phyloP scores from a whole-genome alignment of 805 yeast genomes.

The Grigorovia transvaalensis region DNA sequence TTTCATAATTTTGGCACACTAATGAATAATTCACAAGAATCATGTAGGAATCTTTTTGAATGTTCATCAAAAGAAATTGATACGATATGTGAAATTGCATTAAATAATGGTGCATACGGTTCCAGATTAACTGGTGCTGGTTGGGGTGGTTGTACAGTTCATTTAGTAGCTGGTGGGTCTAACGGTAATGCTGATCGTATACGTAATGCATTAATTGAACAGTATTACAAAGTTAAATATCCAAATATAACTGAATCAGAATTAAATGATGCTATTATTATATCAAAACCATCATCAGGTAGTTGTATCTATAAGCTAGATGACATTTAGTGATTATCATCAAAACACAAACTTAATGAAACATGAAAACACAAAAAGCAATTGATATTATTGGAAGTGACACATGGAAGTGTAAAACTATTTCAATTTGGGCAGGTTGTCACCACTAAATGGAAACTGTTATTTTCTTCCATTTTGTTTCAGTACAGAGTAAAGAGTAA shows the following conservation, averaged over 20 bases:
- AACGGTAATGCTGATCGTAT: constrained; percentile 24
- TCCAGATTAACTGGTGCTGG: constrained; percentile 75
- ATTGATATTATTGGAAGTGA: too few species aligned
- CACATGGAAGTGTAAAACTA: too few species aligned
- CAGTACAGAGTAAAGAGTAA: too few species aligned
- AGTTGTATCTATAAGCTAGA: constrained; percentile 23
- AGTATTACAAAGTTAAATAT: constrained; percentile 40
- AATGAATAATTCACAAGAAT: constrained; percentile 50
- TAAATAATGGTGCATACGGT: constrained; percentile 49
- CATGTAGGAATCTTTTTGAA: constrained; percentile 39
- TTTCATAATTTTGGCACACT: constrained; percentile 39
- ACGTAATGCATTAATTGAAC: constrained; percentile 38
- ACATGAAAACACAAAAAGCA: too few species aligned
- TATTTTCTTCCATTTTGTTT: too few species aligned
- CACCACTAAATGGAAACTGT: too few species aligned
- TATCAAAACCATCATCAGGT: constrained; percentile 48
- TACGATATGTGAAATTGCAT: constrained; percentile 43
- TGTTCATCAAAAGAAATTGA: constrained; percentile 50
- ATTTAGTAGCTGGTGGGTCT: constrained; percentile 34
- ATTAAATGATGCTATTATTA: constrained; percentile 42
- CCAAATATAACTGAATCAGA: constrained; percentile 39
- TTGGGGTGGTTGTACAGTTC: constrained; percentile 66
- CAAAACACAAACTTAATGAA: too few species aligned
- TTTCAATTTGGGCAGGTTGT: too few species aligned
- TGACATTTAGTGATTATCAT: background rate